Evolutionary conservation across 2,329 filamentous ascomycete genomes (phyloP), one percentile per base, ranked within the genome.

Genomic region (Venturia carpophila): DNA sequence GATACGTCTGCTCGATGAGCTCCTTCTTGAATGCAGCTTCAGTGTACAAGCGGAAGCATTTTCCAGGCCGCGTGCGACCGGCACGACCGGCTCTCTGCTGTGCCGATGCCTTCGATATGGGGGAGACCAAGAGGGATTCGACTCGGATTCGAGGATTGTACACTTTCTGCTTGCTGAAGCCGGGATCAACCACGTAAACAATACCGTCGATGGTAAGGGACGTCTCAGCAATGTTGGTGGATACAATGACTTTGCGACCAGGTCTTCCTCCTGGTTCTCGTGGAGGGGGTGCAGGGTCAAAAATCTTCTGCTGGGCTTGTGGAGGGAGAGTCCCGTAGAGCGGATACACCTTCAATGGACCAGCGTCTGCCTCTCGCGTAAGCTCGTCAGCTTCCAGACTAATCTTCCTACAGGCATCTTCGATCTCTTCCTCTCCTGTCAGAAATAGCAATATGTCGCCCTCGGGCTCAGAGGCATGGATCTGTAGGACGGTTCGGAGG

Each of bases 121-220:
- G 92, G 3, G 94, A 97, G 5, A 99, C 93, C n/a, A 99, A 82
- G 9, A 99, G 83, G 0, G 94, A 97, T 78, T 99, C 94, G 69
- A 99, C 92, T 76, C 94, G 87, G 71, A 96, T 95, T 67, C 94
- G 87, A 27, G 94, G 93, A 76, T 99, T 97, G 82, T 97, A 99
- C 68, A 97, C 94, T 78, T 97, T 99, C 73, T 99, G 94, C 80
- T 99, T 99, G 79, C 92, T 96, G 80, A 99, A 99, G 43, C 94
- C 94, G 1, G 94, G 93, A 73, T 99, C 94, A n/a, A 99, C 93
- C 42, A 99, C 94, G 73, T 97, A 99, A 43, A 99, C 94, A 68
- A 99, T 99, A 74, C 94, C 94, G 73, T 99, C 94, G 67, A 99
- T 99, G 60, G 94, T 99, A 77, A 99, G 85, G 72, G 89, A 93